Evolutionary conservation across 495 filamentous ascomycete species (phyloP).

Genomic region (Venustampulla echinocandica): DNA sequence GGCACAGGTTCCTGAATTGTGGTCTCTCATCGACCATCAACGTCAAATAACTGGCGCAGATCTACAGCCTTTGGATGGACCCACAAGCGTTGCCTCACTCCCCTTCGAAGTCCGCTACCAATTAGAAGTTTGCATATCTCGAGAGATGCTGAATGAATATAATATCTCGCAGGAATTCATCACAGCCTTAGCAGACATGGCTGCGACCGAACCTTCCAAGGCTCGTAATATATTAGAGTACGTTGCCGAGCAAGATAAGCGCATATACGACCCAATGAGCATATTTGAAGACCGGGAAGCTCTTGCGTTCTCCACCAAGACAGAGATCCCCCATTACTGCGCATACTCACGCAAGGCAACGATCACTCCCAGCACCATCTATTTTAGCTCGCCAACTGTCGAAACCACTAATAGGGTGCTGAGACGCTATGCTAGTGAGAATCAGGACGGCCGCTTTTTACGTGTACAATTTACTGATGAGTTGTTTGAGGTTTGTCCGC

Average conservation of each 20-base stretch:
- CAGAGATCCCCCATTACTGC: constrained; percentile 61
- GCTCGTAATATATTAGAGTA: constrained; percentile 54
- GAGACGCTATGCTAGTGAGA: constrained; percentile 51
- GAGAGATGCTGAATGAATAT: constrained; percentile 69
- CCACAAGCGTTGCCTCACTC: constrained; percentile 29
- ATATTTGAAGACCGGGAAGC: constrained; percentile 52
- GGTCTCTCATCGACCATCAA: constrained; percentile 15
- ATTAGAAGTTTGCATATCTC: constrained; percentile 83
- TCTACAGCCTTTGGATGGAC: constrained; percentile 38
- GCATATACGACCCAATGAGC: constrained; percentile 62
- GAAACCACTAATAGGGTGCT: constrained; percentile 87
- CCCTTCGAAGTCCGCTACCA: constrained; percentile 77
- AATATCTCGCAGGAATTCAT: constrained; percentile 61
- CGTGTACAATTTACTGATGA: constrained; percentile 89
- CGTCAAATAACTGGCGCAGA: constrained; percentile 4
- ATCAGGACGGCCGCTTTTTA: constrained; percentile 70
- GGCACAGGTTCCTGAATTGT: constrained; percentile 6
- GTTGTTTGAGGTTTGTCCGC: constrained; percentile 41
- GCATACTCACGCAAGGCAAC: constrained; percentile 64
- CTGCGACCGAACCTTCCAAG: constrained; percentile 21
- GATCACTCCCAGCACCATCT: constrained; percentile 75
- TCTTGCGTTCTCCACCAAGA: constrained; percentile 35
- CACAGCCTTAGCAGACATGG: constrained; percentile 43
- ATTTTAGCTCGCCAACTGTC: constrained; percentile 64
- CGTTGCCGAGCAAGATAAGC: constrained; percentile 47